These are phyloP conservation scores for Syzygium malaccense DNA, from an alignment of 441 rosid genomes.

Conservation along the genomic window DNA sequence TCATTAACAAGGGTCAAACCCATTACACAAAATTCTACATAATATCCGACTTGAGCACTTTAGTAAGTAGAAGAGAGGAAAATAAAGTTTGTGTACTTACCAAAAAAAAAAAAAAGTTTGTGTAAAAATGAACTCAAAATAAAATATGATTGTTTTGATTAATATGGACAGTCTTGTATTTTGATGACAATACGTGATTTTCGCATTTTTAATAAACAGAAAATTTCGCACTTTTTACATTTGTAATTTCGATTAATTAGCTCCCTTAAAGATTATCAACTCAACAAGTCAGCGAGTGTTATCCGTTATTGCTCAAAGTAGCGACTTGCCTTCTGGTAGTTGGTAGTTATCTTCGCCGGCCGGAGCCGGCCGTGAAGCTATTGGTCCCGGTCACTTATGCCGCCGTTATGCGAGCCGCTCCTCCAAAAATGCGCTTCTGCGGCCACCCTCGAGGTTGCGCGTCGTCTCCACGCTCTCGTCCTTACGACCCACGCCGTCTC, in stretches of 20 bases:
- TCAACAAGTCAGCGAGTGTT: no score
- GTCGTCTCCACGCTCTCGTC: constrained; percentile 65
- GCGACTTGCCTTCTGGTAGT: background rate
- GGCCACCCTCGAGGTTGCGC: constrained; percentile 38
- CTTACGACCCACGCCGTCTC: constrained; percentile 30
- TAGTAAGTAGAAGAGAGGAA: background rate
- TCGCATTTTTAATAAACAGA: background rate
- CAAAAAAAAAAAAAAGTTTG: background rate
- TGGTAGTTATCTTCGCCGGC: background rate
- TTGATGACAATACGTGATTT: background rate
- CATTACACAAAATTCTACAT: background rate
- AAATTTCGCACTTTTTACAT: background rate
- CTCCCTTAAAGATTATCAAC: background rate
- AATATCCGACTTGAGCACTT: background rate
- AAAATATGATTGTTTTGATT: background rate
- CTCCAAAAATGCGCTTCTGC: constrained; percentile 48
- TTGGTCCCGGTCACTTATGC: background rate
- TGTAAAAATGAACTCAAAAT: background rate
- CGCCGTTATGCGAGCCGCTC: constrained; percentile 10
- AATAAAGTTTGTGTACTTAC: background rate
- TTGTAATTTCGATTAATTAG: background rate
- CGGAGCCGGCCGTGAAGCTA: background rate
- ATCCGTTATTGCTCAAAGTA: background rate
- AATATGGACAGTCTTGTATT: background rate
- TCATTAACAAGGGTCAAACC: background rate